Conservation (phyloP, 2,329 filamentous ascomycete species). For the Verticillium alfalfae region DNA sequence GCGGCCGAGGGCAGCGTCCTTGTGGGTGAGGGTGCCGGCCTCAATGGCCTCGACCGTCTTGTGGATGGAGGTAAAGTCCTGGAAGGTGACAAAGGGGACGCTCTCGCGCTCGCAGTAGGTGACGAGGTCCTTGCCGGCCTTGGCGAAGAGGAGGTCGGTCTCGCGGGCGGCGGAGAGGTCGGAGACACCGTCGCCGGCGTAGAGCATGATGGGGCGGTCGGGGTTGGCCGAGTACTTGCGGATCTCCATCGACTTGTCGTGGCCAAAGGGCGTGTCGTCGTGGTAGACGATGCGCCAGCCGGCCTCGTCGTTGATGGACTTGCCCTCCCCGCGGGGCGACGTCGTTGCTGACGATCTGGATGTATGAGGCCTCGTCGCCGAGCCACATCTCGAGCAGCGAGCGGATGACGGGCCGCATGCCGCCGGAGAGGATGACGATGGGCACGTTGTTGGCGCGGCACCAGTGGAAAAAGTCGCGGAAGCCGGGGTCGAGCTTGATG, state of each 20-base stretch:
- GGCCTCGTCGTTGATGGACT: conserved; percentile 69
- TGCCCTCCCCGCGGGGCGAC: conserved; percentile 57
- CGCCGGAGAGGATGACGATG: conserved; percentile 84
- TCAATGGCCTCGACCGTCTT: conserved; percentile 70
- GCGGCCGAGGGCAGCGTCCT: conserved; percentile 58
- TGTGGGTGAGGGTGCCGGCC: conserved; percentile 64
- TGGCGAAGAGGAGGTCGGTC: conserved; percentile 90
- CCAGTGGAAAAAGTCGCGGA: conserved; percentile 85
- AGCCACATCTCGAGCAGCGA: conserved; percentile 75
- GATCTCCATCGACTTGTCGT: conserved; percentile 93
- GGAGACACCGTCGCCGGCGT: conserved; percentile 90
- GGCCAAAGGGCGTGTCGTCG: conserved; percentile 86
- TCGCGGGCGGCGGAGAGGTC: conserved; percentile 89
- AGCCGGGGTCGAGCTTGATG: conserved; percentile 84
- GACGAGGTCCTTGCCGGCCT: conserved; percentile 84
- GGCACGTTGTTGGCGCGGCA: conserved; percentile 76
- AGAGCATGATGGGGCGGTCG: conserved; percentile 76
- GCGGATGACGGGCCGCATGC: conserved; percentile 88
- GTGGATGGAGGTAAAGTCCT: conserved; percentile 77
- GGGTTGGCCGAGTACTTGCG: conserved; percentile 77
- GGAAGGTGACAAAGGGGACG: conserved; percentile 82
- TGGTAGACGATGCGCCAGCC: conserved; percentile 89
- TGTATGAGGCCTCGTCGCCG: conserved; percentile 69
- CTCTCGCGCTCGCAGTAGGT: conserved; percentile 79
- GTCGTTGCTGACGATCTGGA: conserved; percentile 88